Evolutionary conservation across 768 basidiomycete genomes (phyloP).

Genomic region (Symmetrospora coprosmae): DNA sequence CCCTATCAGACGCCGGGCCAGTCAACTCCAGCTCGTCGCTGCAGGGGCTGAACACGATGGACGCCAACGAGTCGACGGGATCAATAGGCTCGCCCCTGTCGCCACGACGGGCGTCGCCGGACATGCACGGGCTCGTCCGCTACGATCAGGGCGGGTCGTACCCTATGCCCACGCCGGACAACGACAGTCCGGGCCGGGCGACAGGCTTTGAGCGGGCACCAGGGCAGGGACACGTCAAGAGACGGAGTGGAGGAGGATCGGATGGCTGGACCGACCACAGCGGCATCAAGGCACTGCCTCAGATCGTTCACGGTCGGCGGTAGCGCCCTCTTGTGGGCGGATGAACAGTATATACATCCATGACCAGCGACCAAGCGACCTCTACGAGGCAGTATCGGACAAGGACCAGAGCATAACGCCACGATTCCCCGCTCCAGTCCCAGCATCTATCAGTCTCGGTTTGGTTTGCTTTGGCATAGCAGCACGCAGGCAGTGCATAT

Average conservation of each 20-base stretch:
- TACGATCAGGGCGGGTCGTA: background rate
- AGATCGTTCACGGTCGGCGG: no score
- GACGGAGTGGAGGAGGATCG: conserved; percentile 13
- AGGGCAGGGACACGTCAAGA: conserved; percentile 7
- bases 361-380: no score
- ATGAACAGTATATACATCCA: no score
- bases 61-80: background rate
- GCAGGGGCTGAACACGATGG: background rate
- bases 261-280: no score
- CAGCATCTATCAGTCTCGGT: no score
- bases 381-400: no score
- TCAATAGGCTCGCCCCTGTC: conserved; percentile 2
- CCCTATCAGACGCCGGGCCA: background rate
- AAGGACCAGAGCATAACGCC: no score
- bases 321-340: no score
- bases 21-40: background rate
- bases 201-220: background rate
- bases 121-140: background rate
- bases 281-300: no score
- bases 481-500: no score
- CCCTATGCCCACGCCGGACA: background rate
- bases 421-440: no score
- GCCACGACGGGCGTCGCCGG: background rate
- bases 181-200: background rate
- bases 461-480: no score